Evolutionary conservation across 441 rosid genomes (phyloP).

Genomic region (Breynia disticha): DNA sequence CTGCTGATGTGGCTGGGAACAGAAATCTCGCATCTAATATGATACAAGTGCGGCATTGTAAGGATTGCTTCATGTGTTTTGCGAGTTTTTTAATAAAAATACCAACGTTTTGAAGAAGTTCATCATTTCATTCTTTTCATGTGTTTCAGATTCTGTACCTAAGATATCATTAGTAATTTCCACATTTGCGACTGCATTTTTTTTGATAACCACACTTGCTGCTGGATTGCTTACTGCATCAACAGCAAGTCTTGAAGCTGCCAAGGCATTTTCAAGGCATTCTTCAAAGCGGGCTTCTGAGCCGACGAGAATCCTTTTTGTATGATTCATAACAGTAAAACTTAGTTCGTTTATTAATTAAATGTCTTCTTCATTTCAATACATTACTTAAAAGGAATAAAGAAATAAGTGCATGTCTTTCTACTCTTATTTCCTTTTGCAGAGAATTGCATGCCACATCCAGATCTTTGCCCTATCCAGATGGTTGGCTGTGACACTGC

Average conservation of each 20-base stretch:
- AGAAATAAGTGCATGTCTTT: conserved; percentile 1
- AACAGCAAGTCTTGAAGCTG: conserved; percentile 67
- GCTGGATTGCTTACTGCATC: conserved; percentile 76
- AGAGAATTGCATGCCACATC: conserved; percentile 82
- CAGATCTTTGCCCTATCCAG: conserved; percentile 87
- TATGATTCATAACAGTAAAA: too few relatives aligned
- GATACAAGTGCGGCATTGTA: conserved; percentile 74
- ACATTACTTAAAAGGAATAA: too few relatives aligned
- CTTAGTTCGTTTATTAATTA: too few relatives aligned
- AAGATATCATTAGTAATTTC: conserved; percentile 39
- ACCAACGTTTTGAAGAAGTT: too few relatives aligned
- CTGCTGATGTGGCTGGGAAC: conserved; percentile 85
- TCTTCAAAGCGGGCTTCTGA: conserved; percentile 45
- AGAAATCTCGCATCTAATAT: conserved; percentile 62
- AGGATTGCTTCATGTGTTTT: conserved; percentile 16
- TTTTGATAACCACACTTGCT: conserved; percentile 45
- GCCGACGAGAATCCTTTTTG: conserved; percentile 75
- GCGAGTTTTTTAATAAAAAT: too few relatives aligned
- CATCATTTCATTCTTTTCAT: too few relatives aligned
- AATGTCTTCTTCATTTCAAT: too few relatives aligned
- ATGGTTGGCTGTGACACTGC: conserved; percentile 67
- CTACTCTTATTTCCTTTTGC: too few relatives aligned
- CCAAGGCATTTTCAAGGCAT: conserved; percentile 53
- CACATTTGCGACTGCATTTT: conserved; percentile 40
- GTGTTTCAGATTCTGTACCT: conserved; percentile 56